Evolutionary conservation across 202 grass and related monocot genomes (phyloP).

Genomic region (Panicum hallii): DNA sequence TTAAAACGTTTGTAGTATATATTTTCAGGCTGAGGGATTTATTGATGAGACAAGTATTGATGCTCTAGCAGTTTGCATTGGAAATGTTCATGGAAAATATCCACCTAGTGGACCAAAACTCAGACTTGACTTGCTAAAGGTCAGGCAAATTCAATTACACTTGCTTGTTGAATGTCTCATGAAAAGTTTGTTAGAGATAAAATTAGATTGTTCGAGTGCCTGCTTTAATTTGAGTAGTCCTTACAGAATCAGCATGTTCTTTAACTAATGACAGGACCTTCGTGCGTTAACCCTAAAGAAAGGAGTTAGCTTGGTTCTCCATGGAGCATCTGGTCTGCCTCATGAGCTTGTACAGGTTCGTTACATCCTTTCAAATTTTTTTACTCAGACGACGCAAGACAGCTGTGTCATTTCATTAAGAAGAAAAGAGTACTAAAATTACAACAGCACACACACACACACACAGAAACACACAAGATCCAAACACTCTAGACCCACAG

Average conservation of each 20-base stretch:
- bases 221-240: slow-evolving; percentile 8
- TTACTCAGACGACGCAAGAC: not conserved
- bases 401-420: not conserved
- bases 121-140: slow-evolving; percentile 85
- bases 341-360: slow-evolving; percentile 70
- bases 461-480: not conserved
- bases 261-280: slow-evolving; percentile 65
- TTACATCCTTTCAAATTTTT: slow-evolving; percentile 25
- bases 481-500: not conserved
- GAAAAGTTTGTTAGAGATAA: slow-evolving; percentile 21
- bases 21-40: slow-evolving; percentile 80
- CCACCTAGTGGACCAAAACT: slow-evolving; percentile 75
- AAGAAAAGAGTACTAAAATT: not conserved
- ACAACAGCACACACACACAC: not conserved
- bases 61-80: slow-evolving; percentile 93
- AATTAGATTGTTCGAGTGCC: slow-evolving; percentile 9
- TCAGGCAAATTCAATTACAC: slow-evolving; percentile 43
- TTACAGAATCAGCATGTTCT: slow-evolving; percentile 16
- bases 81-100: slow-evolving; percentile 96
- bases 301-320: slow-evolving; percentile 88
- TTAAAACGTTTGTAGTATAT: slow-evolving; percentile 30
- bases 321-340: slow-evolving; percentile 90
- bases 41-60: slow-evolving; percentile 84
- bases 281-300: slow-evolving; percentile 67
- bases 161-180: not conserved